A percentile compares a stretch with the other conserved stretches of the same genome.
phyloP scores from a whole-genome alignment of 2,329 filamentous ascomycete species.

The Diaporthe amygdali region DNA sequence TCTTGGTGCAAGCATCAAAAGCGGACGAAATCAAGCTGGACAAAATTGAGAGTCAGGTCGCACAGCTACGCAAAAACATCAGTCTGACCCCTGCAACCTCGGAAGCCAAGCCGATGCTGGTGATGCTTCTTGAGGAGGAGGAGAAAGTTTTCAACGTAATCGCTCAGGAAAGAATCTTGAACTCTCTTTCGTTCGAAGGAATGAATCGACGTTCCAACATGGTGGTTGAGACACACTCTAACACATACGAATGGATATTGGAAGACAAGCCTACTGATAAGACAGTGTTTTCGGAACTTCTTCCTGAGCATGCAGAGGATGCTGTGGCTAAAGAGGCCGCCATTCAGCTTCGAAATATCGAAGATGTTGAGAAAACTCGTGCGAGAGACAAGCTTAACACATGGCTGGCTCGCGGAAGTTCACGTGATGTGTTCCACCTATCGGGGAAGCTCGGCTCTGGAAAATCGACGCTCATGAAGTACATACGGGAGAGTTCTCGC shows the following conservation, averaged over 20 bases:
- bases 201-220: neutral
- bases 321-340: neutral
- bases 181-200: neutral
- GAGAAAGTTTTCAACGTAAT: neutral
- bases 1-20: neutral
- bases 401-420: neutral
- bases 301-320: no score
- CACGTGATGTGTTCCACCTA: neutral
- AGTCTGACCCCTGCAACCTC: neutral
- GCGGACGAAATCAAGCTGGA: neutral
- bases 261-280: neutral
- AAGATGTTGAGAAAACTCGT: neutral
- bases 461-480: conserved; percentile 26
- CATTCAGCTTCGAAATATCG: neutral
- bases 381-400: neutral
- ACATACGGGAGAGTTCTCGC: neutral
- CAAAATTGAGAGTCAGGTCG: neutral
- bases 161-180: neutral
- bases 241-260: neutral
- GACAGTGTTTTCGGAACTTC: no score
- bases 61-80: neutral
- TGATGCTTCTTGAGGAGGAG: neutral
- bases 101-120: neutral
- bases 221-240: conserved; percentile 8
- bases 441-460: conserved; percentile 4